These are phyloP conservation scores for Mortierella antarctica DNA, from an alignment of 192 early-diverging fungal genomes.

Conservation along the genomic window DNA sequence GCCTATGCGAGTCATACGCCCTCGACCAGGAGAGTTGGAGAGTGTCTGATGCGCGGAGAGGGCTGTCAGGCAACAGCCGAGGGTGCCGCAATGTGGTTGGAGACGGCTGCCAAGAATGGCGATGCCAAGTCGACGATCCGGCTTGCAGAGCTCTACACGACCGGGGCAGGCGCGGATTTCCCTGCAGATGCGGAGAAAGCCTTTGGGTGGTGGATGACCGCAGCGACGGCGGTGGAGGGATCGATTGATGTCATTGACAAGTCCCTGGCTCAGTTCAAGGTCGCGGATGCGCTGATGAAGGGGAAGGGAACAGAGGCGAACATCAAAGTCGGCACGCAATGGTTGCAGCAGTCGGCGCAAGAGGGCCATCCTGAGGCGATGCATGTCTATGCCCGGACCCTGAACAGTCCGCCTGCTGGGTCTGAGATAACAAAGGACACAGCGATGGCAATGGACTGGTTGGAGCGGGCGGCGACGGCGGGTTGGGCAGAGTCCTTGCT, in stretches of 20 bases:
- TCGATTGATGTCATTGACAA: conserved; percentile 53
- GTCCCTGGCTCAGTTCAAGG: conserved; percentile 71
- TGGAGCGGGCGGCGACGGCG: conserved; percentile 45
- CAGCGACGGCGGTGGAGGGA: conserved; percentile 38
- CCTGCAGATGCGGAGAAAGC: conserved; percentile 44
- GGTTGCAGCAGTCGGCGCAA: conserved; percentile 48
- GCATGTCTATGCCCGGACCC: conserved; percentile 39
- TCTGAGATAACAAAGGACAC: conserved; percentile 40
- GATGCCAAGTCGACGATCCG: conserved; percentile 52
- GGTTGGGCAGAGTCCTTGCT: conserved; percentile 51
- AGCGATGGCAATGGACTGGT: conserved; percentile 42
- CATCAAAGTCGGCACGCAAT: conserved; percentile 48
- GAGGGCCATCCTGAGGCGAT: conserved; percentile 52
- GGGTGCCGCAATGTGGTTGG: conserved; percentile 51
- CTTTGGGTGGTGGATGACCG: conserved; percentile 56
- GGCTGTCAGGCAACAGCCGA: conserved; percentile 52
- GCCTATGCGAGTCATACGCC: conserved; percentile 65
- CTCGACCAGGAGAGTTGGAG: conserved; percentile 42
- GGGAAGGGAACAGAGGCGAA: conserved; percentile 59
- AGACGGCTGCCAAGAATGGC: conserved; percentile 49
- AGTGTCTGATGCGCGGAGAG: conserved; percentile 49
- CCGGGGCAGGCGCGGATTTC: conserved; percentile 35
- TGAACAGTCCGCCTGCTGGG: conserved; percentile 36
- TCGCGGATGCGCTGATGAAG: conserved; percentile 65
- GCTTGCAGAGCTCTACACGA: conserved; percentile 38